These are phyloP conservation scores for Aspergillus proliferans DNA, from an alignment of 2,329 filamentous ascomycete genomes.

Conservation along the genomic window DNA sequence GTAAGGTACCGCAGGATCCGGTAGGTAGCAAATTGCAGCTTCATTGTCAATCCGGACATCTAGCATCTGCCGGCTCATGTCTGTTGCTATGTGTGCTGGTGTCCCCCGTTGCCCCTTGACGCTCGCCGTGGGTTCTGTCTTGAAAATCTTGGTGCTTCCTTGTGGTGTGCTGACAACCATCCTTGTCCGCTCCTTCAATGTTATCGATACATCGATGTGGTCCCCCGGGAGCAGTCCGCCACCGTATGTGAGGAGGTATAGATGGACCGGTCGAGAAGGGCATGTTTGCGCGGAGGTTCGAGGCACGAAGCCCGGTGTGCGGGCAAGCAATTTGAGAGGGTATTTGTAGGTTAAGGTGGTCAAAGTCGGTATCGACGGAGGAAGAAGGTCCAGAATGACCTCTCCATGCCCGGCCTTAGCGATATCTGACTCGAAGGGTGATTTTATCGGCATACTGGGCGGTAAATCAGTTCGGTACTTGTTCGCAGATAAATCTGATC, in stretches of 20 bases:
- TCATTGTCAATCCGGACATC: slow-evolving; percentile 43
- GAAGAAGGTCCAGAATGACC: slow-evolving; percentile 66
- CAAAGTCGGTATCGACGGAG: slow-evolving; percentile 64
- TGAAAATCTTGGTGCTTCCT: slow-evolving; percentile 95
- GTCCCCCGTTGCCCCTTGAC: slow-evolving; percentile 29
- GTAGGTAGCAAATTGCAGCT: slow-evolving; percentile 60
- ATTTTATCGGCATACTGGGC: slow-evolving; percentile 39
- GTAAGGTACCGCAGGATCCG: slow-evolving; percentile 92
- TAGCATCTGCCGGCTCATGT: slow-evolving; percentile 45
- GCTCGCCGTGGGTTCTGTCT: slow-evolving; percentile 48
- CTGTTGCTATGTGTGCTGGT: slow-evolving; percentile 28
- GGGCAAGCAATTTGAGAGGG: slow-evolving; percentile 86
- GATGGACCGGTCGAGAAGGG: slow-evolving; percentile 57
- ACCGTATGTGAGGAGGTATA: slow-evolving; percentile 90
- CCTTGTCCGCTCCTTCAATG: slow-evolving; percentile 57
- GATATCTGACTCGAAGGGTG: slow-evolving; percentile 70
- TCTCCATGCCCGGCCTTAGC: slow-evolving; percentile 71
- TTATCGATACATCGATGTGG: slow-evolving; percentile 65
- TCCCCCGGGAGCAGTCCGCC: slow-evolving; percentile 89
- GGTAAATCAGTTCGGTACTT: background rate
- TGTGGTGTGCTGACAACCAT: slow-evolving; percentile 57
- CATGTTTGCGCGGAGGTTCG: slow-evolving; percentile 32
- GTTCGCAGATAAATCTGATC: background rate
- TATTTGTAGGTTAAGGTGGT: slow-evolving; percentile 81
- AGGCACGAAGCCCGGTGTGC: slow-evolving; percentile 58